A percentile compares a stretch with the other conserved stretches of the same genome.
Evolutionary conservation across 1,139 yeast species (phyloP).

Genomic region (Yamadazyma siamensis): DNA sequence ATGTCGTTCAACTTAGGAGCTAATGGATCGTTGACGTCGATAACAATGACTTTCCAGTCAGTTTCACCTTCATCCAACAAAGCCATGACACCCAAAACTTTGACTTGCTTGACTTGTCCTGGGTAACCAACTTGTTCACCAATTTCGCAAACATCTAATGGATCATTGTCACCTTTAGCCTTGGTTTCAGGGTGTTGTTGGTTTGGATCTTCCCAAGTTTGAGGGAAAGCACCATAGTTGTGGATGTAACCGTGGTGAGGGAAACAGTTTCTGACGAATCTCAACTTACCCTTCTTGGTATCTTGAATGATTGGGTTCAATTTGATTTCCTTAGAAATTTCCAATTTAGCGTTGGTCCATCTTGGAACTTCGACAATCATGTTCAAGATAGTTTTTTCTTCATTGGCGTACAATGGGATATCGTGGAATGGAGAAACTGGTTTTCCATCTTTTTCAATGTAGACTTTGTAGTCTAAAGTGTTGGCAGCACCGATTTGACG

Average conservation of each 20-base stretch:
- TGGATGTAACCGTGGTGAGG: slow-evolving; percentile 97
- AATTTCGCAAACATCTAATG: slow-evolving; percentile 93
- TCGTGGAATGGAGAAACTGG: slow-evolving; percentile 70
- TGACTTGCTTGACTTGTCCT: slow-evolving; percentile 79
- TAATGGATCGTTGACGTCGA: slow-evolving; percentile 78
- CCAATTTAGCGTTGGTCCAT: slow-evolving; percentile 93
- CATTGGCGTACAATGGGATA: slow-evolving; percentile 71
- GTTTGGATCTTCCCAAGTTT: slow-evolving; percentile 88
- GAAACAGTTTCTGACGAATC: slow-evolving; percentile 87
- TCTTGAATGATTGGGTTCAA: slow-evolving; percentile 94
- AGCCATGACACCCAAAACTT: slow-evolving; percentile 90
- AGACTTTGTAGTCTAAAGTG: slow-evolving; percentile 88
- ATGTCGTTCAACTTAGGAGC: slow-evolving; percentile 73
- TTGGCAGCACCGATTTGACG: slow-evolving; percentile 91
- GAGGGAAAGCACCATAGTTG: slow-evolving; percentile 98
- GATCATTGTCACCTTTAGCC: slow-evolving; percentile 93
- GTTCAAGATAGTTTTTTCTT: slow-evolving; percentile 62
- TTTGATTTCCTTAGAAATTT: slow-evolving; percentile 68
- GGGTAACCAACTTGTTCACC: slow-evolving; percentile 68
- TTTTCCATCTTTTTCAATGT: slow-evolving; percentile 46
- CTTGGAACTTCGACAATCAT: slow-evolving; percentile 95
- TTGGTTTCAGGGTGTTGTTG: slow-evolving; percentile 68
- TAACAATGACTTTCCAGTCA: slow-evolving; percentile 93
- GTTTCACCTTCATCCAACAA: slow-evolving; percentile 96
- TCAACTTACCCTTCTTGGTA: slow-evolving; percentile 82